These are phyloP conservation scores for Penicillium paxilli DNA, from an alignment of 495 filamentous ascomycete species.

Conservation along the genomic window DNA sequence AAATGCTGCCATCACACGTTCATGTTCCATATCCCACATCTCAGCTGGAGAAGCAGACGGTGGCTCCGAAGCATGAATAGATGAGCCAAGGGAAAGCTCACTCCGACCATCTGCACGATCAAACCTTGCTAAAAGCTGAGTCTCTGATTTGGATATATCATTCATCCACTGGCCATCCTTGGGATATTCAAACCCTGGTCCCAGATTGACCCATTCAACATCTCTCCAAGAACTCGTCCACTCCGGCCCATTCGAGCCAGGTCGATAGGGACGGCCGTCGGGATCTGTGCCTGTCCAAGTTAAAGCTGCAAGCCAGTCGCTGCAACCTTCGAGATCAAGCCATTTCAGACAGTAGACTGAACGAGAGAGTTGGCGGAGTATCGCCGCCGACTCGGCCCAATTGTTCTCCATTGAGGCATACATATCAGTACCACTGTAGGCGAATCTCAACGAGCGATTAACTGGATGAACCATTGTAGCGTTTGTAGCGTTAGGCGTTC, in stretches of 20 bases:
- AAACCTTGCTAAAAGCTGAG: neutral
- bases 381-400: conserved; percentile 66
- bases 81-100: neutral
- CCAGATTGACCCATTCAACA: conserved; percentile 47
- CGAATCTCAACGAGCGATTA: conserved; percentile 26
- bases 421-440: conserved; percentile 58
- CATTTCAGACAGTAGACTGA: conserved; percentile 71
- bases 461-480: conserved; percentile 24
- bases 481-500: conserved; percentile 36
- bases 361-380: conserved; percentile 68
- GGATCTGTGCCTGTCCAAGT: conserved; percentile 38
- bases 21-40: conserved; percentile 35
- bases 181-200: conserved; percentile 42
- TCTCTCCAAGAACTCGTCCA: conserved; percentile 54
- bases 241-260: conserved; percentile 38
- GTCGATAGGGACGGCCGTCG: conserved; percentile 23
- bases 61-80: conserved; percentile 3
- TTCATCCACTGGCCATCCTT: neutral
- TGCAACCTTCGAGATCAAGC: conserved; percentile 79
- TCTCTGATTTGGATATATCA: neutral
- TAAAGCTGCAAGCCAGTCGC: conserved; percentile 68
- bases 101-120: neutral
- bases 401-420: conserved; percentile 69
- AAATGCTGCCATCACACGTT: conserved; percentile 27
- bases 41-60: neutral